These are phyloP conservation scores for Penicillium occitanis DNA, from an alignment of 2,329 filamentous ascomycete species.

Conservation along the genomic window DNA sequence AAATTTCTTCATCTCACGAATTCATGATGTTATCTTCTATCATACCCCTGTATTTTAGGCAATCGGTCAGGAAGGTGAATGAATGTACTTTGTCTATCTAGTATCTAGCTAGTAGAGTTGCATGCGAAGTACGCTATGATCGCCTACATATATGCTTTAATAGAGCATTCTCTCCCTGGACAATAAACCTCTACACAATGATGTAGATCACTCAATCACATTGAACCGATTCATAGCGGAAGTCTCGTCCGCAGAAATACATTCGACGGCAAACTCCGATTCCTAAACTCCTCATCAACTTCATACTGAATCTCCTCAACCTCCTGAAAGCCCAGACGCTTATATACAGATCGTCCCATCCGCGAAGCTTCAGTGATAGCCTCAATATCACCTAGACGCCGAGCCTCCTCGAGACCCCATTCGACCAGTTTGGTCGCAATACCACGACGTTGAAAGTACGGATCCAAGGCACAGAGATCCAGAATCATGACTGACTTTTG, in stretches of 20 bases:
- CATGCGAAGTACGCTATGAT: not conserved
- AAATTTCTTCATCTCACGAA: not conserved
- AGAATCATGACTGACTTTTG: slow-evolving; percentile 48
- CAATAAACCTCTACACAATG: not conserved
- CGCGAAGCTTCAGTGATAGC: slow-evolving; percentile 49
- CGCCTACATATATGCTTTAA: too few species aligned
- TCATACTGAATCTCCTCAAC: slow-evolving; percentile 48
- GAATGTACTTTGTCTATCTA: not conserved
- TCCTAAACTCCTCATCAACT: slow-evolving; percentile 47
- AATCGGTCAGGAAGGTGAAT: not conserved
- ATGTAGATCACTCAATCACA: not conserved
- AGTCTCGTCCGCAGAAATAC: slow-evolving; percentile 48
- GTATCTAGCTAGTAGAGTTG: not conserved
- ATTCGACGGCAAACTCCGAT: slow-evolving; percentile 42
- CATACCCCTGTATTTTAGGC: not conserved
- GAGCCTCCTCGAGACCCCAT: slow-evolving; percentile 51
- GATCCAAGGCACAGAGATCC: slow-evolving; percentile 55
- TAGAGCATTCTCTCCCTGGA: too few species aligned
- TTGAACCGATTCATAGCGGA: not conserved
- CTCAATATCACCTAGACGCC: slow-evolving; percentile 34
- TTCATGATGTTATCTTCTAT: not conserved
- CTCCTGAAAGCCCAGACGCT: slow-evolving; percentile 48
- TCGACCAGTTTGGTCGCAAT: slow-evolving; percentile 49
- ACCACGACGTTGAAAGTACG: slow-evolving; percentile 52
- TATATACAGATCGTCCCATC: slow-evolving; percentile 52